Conservation (phyloP, 176 grass and related monocot genomes). For the Juncus effusus region DNA sequence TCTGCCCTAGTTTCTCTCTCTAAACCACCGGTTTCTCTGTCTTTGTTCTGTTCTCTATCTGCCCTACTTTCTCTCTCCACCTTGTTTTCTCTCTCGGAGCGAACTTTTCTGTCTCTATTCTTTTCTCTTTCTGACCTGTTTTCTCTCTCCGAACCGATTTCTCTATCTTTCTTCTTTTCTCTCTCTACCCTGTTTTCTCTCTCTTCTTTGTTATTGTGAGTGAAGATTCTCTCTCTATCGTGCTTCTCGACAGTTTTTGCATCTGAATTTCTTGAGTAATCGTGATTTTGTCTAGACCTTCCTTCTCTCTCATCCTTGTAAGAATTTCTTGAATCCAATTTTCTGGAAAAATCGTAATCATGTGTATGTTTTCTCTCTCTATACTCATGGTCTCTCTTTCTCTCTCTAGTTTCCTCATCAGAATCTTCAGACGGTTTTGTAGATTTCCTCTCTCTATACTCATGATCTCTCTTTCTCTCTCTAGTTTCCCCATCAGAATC, state of each 20-base stretch:
- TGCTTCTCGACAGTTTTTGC: slow-evolving; percentile 29
- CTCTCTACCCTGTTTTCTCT: background rate
- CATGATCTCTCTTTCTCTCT: slow-evolving; percentile 21
- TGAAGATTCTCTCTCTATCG: slow-evolving; percentile 13
- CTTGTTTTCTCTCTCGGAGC: no score
- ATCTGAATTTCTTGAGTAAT: slow-evolving; percentile 40
- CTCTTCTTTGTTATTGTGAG: slow-evolving; percentile 2
- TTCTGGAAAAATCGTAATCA: background rate
- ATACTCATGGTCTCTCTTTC: slow-evolving; percentile 14
- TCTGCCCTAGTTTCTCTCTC: slow-evolving; percentile 31
- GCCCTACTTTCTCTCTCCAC: slow-evolving; percentile 20
- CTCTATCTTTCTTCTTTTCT: no score
- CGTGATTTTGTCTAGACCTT: slow-evolving; percentile 25
- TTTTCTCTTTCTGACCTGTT: no score
- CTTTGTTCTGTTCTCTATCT: background rate
- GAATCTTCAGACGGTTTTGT: slow-evolving; percentile 34
- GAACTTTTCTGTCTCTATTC: slow-evolving; percentile 30
- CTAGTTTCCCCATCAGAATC: slow-evolving; percentile 22
- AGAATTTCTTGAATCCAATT: slow-evolving; percentile 22
- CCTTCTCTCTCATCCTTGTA: slow-evolving; percentile 6
- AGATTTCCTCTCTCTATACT: slow-evolving; percentile 38
- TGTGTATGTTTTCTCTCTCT: background rate
- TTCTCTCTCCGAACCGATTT: no score
- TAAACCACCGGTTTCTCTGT: slow-evolving; percentile 34
- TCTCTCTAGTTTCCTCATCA: slow-evolving; percentile 12